These are phyloP conservation scores for Plenodomus tracheiphilus DNA, from an alignment of 2,329 filamentous ascomycete species.

Conservation along the genomic window DNA sequence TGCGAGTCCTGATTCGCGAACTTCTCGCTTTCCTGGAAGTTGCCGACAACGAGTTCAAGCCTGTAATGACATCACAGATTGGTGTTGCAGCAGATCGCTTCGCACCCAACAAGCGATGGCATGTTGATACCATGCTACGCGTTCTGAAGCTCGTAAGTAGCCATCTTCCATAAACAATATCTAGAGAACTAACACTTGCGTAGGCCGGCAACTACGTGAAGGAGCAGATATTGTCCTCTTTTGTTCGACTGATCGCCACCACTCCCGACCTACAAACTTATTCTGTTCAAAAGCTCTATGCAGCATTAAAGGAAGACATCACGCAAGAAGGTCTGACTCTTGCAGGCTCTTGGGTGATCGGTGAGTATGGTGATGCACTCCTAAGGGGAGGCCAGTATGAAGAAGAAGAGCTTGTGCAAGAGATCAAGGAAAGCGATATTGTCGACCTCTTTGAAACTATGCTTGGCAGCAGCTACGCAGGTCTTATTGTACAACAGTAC, in stretches of 20 bases:
- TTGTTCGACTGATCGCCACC: conserved; percentile 92
- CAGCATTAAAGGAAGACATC: conserved; percentile 90
- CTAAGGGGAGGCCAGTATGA: conserved; percentile 88
- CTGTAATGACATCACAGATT: conserved; percentile 97
- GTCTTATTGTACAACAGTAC: conserved; percentile 89
- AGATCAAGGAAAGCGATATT: conserved; percentile 85
- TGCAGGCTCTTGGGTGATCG: conserved; percentile 95
- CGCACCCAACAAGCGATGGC: conserved; percentile 96
- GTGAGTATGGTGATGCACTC: conserved; percentile 93
- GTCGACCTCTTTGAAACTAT: conserved; percentile 92
- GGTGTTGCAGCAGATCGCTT: conserved; percentile 95
- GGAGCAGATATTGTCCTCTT: conserved; percentile 95
- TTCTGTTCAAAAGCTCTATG: conserved; percentile 91
- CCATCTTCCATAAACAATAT: not conserved
- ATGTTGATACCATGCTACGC: conserved; percentile 95
- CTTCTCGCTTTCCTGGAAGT: conserved; percentile 94
- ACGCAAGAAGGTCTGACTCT: conserved; percentile 95
- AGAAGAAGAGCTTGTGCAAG: conserved; percentile 83
- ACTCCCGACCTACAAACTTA: conserved; percentile 95
- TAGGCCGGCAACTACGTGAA: conserved; percentile 92
- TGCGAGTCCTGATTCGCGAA: conserved; percentile 89
- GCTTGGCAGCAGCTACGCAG: conserved; percentile 91
- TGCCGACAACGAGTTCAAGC: conserved; percentile 98
- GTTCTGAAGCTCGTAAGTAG: conserved; percentile 72
- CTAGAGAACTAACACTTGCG: not conserved